Base-by-base conservation (phyloP, 1,284 basidiomycete genomes). In the Tranzscheliella williamsii region DNA sequence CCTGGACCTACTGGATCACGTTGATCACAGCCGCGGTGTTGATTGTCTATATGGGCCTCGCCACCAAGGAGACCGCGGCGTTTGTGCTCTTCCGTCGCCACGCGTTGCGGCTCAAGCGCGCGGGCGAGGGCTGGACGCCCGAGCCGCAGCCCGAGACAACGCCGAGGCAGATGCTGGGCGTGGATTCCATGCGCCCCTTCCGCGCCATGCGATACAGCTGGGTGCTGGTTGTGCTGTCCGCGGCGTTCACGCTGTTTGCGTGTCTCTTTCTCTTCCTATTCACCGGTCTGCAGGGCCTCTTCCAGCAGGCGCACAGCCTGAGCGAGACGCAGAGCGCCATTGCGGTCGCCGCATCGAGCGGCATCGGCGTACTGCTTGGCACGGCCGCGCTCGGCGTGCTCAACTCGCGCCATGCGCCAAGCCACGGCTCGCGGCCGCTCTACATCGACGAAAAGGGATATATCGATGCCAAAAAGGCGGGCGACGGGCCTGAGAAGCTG, bases 361-460 rank as follows among this genome's bases (percentile, higher is more conserved):
- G 42, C 1, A 15, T 47, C 6, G 50, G 46, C 4, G 13, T 56
- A 18, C 4, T 52, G 5, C 34, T 37, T 1, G 56, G 56, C 1
- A 32, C 53, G 7, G 23, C 46, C 3, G 42, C 37, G 11, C 33
- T 53, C 29, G 36, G 30, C 15, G 22, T 52, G n/a, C 34, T 56
- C 45, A 52, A 52, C 36, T 38, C 52, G 9, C 42, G 30, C 12
- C 35, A 26, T 15, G 24, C 24, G 22, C 23, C 39, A 4, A 11
- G 21, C 5, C 21, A 23, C 32, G 17, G 24, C 8, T 26, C 44
- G 2, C 46, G 63, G 3, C 48, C 63, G 22, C 41, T 66, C 27
- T 55, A 56, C 32, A 42, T 66, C 17, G 63, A 69, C 47, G 66
- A 69, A 33, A 69, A 69, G 37, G 66, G 66, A 4, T 54, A 51